Base-by-base conservation (phyloP, 2,329 filamentous ascomycete genomes). In the Colletotrichum plurivorum region DNA sequence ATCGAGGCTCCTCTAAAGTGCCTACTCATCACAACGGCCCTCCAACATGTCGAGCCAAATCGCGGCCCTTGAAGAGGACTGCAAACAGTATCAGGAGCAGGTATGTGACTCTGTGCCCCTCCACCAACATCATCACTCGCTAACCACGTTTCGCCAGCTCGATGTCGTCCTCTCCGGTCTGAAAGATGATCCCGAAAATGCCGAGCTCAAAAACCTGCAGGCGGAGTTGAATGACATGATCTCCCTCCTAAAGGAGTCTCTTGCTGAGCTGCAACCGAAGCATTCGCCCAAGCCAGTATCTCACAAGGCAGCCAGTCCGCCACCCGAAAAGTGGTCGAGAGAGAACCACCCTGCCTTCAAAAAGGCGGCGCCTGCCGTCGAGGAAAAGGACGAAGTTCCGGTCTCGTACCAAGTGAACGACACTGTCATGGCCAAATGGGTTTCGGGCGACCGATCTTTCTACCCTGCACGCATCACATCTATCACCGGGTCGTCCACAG, bases 401-500 rank as follows among this genome's bases (percentile, higher is more conserved):
- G 84, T 86, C 3, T 86, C 86, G 10, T 97, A 95, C 82, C 89
- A 92, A 66, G 93, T 97, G 73, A 97, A 97, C 78, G 96, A 99
- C 76, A 93, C 86, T 39, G 93, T 98, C 62, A 86, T 96, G 80
- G 96, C 95, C 54, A 95, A 95, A 81, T 99, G 95, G 94, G 84
- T 92, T 54, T 93, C 94, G 10, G 94, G 94, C 63, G 96, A 99
- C 81, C 94, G 93, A 76, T 88, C 89, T 25, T 98, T 95, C 82
- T 98, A 98, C 82, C 92, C 94, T 53, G 96, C 95, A 49, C 92
- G 94, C 76, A 97, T 99, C 80, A 95, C 94, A 59, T 95, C 93
- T 60, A 95, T 98, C 75, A 98, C 95, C 22, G 96, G 96, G 67
- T 97, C 94, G 9, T 91, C 92, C n/a, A 93, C 90, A 51, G 93